A percentile compares a stretch with the other conserved stretches of the same genome.
Evolutionary conservation across 768 basidiomycete genomes (phyloP).

Genomic region (Russula olivacea): DNA sequence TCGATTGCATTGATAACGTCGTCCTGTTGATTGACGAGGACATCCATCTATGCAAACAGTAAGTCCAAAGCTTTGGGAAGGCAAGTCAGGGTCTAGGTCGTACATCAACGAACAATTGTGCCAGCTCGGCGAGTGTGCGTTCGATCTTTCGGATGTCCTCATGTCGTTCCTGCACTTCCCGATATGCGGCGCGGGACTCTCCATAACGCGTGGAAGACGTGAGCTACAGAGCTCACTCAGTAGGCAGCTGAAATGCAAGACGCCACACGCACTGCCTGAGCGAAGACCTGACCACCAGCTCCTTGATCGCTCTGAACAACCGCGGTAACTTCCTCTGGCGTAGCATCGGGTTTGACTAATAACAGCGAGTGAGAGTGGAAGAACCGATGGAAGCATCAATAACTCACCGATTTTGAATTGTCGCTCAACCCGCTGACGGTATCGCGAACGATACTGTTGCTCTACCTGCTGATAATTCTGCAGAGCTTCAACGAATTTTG

Average conservation of each 20-base stretch:
- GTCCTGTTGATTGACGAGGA: conserved; percentile 75
- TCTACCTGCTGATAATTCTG: conserved; percentile 83
- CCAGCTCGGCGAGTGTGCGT: conserved; percentile 80
- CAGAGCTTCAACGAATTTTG: conserved; percentile 73
- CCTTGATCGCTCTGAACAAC: conserved; percentile 82
- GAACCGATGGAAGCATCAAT: background rate
- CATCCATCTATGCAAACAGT: conserved; percentile 55
- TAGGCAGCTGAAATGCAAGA: background rate
- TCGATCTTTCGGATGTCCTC: conserved; percentile 82
- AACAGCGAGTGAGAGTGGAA: background rate
- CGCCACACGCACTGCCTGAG: conserved; percentile 60
- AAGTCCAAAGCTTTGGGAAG: background rate
- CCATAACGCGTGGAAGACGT: conserved; percentile 76
- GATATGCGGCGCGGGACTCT: conserved; percentile 72
- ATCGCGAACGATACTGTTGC: conserved; percentile 68
- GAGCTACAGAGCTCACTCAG: conserved; percentile 41
- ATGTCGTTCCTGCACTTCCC: conserved; percentile 86
- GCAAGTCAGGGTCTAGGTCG: conserved; percentile 22
- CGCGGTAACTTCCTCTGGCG: conserved; percentile 78
- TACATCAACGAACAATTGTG: conserved; percentile 82
- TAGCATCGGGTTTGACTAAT: conserved; percentile 86
- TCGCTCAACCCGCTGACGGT: conserved; percentile 76
- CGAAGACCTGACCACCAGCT: conserved; percentile 71
- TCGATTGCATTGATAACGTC: conserved; percentile 64
- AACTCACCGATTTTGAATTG: conserved; percentile 79